Base-by-base conservation (phyloP, 441 rosid genomes). In the Croton laevigatus region DNA sequence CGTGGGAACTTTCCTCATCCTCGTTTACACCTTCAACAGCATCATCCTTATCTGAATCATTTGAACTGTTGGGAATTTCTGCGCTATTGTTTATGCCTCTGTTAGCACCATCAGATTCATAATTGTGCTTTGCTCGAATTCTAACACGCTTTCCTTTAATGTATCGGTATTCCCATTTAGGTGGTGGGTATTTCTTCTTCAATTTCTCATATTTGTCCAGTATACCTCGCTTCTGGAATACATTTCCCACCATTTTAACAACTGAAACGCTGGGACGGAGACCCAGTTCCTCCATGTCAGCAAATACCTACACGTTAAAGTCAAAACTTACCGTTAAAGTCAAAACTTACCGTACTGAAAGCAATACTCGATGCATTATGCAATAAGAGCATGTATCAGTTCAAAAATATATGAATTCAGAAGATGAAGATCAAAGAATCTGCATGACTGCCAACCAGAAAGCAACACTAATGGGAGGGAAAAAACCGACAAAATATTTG, bases 251-350 rank as follows among this genome's bases (percentile, higher is more conserved):
- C 99, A 91, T 89, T 10, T 78, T 54, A 66, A 92, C 88, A 51
- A 85, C 82, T 22, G 97, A 67, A 71, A 78, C 65, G 64, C 78
- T 81, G 11, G 98, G 99, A 69, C 79, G 78, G 71, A 95, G 81
- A 44, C 93, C 90, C 40, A 93, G 96, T 82, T 95, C 99, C 81
- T 93, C 99, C 99, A 95, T 91, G 77, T 95, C 98, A 55, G 97
- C 99, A 83, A 95, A 95, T 75, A 92, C 76, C 99, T 91, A 70
- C 73, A 68, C 65, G 11, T 70, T 23, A 7, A 57, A 38, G 3
- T 0, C 55, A 38, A 34, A 61, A 52, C 36, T 65, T 63, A 76
- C n/a, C 71, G 44, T 38, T 23, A 7, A 57, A 38, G 3, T 0
- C 55, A 38, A 34, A 61, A 52, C 36, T 65, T 63, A 76, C n/a